Conservation (phyloP, 2,329 filamentous ascomycete genomes). For the Diatrype stigma region DNA sequence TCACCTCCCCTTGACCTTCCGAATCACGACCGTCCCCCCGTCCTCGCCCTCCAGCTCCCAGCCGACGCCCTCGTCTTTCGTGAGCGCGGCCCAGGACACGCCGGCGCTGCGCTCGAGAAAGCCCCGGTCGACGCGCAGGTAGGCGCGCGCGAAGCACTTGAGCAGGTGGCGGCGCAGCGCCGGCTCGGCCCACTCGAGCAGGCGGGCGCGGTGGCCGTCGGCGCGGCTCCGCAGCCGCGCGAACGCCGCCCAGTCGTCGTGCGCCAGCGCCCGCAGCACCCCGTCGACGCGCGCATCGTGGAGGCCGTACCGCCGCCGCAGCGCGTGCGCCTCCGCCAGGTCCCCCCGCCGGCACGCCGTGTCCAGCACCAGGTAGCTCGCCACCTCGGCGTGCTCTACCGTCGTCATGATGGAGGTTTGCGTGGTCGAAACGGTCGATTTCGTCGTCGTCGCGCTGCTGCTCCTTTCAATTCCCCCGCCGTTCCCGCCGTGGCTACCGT, state of each 20-base stretch:
- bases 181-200: conserved; percentile 79
- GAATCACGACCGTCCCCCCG: conserved; percentile 68
- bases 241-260: conserved; percentile 80
- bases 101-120: conserved; percentile 69
- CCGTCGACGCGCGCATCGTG: conserved; percentile 64
- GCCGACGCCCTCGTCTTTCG: conserved; percentile 66
- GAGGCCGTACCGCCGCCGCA: conserved; percentile 59
- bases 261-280: conserved; percentile 65
- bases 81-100: conserved; percentile 68
- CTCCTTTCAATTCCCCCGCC: background rate
- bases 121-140: conserved; percentile 64
- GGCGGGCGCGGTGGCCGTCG: conserved; percentile 72
- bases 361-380: conserved; percentile 79
- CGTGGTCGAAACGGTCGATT: too few relatives aligned
- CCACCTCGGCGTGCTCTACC: conserved; percentile 74
- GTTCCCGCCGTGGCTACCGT: background rate
- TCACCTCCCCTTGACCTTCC: conserved; percentile 45
- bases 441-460: background rate
- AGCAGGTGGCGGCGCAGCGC: conserved; percentile 71
- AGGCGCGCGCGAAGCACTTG: conserved; percentile 81
- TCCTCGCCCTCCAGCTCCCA: conserved; percentile 67
- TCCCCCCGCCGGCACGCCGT: conserved; percentile 79
- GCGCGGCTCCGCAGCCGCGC: conserved; percentile 66
- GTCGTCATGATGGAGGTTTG: conserved; percentile 57
- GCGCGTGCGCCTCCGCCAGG: conserved; percentile 66